Base-by-base conservation (phyloP, 1,284 basidiomycete species). In the Laetiporus sulphureus region DNA sequence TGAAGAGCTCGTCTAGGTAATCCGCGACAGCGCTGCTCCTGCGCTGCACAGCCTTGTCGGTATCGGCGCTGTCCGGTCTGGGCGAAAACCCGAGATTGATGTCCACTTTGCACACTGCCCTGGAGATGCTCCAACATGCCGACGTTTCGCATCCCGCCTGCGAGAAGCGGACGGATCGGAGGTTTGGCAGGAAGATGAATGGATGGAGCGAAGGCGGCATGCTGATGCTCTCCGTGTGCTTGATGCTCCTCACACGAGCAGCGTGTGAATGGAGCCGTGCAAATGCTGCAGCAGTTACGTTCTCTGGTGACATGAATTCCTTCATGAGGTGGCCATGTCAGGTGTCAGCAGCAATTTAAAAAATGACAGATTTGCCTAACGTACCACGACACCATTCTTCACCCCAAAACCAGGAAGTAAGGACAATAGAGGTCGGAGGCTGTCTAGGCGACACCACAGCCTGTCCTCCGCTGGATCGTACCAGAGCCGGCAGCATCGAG, bases 401-500 rank as follows among this genome's bases (percentile, higher is more conserved):
- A 11, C 34, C 10, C 19, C 18, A 21, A 18, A 23, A 7, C 34
- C 32, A 8, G 70, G 66, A 20, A 76, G 59, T 22, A 80, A 59
- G 35, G 59, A 53, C 4, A 77, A 47, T 18, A 81, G 55, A 19
- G 77, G 76, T 15, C 54, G 53, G n/a, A 68, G 52, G 20, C 69
- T 72, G 22, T 62, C 53, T 22, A 80, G 58, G 36, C 62, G 64
- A 41, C 55, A 54, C 77, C 79, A 79, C 18, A 78, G 51, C 34
- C 62, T 55, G 51, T 80, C 73, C 27, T 79, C 51, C n/a, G 75
- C 73, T 20, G 75, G 76, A 29, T 74, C 71, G 42, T 63, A 70
- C 77, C 76, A 81, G 19, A 73, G 65, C 49, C 56, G 64, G 54
- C 77, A 81, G 32, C 50, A 53, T 24, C 52, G 44, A 12, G 58